Conservation (phyloP, 2,329 filamentous ascomycete genomes). For the Neonectria neomacrospora region DNA sequence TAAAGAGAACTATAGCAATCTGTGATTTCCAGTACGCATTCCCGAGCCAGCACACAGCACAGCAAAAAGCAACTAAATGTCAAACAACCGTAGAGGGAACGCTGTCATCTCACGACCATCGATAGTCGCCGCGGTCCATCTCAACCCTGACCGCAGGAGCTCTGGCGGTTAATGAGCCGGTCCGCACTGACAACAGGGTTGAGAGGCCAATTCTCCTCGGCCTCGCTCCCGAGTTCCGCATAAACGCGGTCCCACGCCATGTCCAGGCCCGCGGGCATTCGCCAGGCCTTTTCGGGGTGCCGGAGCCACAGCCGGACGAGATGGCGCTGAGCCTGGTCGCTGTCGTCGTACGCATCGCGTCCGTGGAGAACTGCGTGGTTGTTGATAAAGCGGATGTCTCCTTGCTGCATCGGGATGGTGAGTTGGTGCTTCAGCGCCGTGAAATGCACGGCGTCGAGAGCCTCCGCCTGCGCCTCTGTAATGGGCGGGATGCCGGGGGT, state of each 20-base stretch:
- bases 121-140: neutral
- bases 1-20: neutral
- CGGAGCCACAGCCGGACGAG: conserved; percentile 19
- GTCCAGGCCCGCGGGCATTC: neutral
- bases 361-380: conserved; percentile 65
- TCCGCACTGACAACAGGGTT: neutral
- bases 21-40: neutral
- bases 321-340: conserved; percentile 8
- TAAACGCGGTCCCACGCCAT: conserved; percentile 16
- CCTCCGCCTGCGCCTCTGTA: conserved; percentile 62
- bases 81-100: neutral
- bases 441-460: conserved; percentile 61
- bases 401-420: conserved; percentile 57
- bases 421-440: conserved; percentile 57
- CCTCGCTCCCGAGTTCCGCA: neutral
- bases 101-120: neutral
- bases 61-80: neutral
- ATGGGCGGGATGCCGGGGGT: conserved; percentile 64
- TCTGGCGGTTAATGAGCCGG: neutral
- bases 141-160: neutral
- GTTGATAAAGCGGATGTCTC: conserved; percentile 66
- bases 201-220: neutral
- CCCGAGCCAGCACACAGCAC: neutral
- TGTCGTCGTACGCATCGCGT: conserved; percentile 55
- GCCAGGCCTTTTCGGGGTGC: conserved; percentile 11